Evolutionary conservation across 108 stramenopile genomes (phyloP).

Genomic region (Pseudonitzschia delicatissima): DNA sequence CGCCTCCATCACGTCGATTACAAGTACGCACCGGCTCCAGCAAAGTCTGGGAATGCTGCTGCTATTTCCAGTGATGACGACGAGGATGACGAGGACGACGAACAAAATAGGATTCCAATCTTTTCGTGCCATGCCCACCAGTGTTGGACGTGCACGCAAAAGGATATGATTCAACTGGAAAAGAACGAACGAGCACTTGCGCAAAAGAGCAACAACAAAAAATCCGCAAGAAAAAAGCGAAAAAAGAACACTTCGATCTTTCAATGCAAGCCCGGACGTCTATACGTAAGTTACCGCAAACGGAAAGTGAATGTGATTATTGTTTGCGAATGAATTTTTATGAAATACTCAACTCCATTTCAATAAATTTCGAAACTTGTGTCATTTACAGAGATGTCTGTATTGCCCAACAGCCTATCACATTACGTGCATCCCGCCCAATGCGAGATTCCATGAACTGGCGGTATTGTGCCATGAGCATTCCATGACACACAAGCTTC

Average conservation of each 20-base stretch:
- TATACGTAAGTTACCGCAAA: slow-evolving; percentile 46
- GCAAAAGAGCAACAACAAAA: background rate
- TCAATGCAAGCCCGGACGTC: slow-evolving; percentile 28
- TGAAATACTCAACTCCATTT: background rate
- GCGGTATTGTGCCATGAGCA: slow-evolving; percentile 87
- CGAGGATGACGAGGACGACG: slow-evolving; percentile 17
- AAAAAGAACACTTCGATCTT: slow-evolving; percentile 33
- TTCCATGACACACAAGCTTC: slow-evolving; percentile 56
- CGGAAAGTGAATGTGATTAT: slow-evolving; percentile 3
- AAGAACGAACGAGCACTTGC: slow-evolving; percentile 25
- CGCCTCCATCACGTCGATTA: slow-evolving; percentile 45
- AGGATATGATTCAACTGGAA: slow-evolving; percentile 30
- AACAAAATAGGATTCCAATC: slow-evolving; percentile 28
- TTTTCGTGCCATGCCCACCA: slow-evolving; percentile 89
- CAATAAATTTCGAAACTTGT: background rate
- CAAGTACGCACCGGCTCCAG: background rate
- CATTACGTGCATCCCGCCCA: slow-evolving; percentile 85
- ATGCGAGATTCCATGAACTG: slow-evolving; percentile 73
- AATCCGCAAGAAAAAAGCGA: slow-evolving; percentile 23
- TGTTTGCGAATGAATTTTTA: background rate
- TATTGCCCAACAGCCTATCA: slow-evolving; percentile 87
- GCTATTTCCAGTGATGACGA: slow-evolving; percentile 13
- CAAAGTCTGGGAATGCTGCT: background rate
- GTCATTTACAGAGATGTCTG: slow-evolving; percentile 52
- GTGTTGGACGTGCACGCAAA: slow-evolving; percentile 87